Evolutionary conservation across 768 basidiomycete genomes (phyloP).

Genomic region (Termitomyces sp.): DNA sequence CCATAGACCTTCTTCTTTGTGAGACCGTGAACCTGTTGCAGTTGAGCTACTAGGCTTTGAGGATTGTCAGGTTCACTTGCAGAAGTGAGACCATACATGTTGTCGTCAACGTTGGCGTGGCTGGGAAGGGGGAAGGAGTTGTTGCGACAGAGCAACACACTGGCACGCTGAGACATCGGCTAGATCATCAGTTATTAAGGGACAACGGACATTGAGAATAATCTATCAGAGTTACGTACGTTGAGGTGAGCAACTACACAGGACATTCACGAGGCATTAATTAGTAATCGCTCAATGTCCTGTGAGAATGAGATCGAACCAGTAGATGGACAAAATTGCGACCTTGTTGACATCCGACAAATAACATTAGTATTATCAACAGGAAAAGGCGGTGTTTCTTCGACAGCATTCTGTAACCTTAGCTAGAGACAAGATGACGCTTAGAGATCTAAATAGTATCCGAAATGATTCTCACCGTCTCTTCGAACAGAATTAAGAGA

Average conservation of each 20-base stretch:
- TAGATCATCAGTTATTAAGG: conserved; percentile 10
- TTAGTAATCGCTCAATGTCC: conserved; percentile 3
- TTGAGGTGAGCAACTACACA: conserved; percentile 10
- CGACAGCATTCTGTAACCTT: conserved; percentile 30
- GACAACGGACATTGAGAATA: conserved; percentile 7
- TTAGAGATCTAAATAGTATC: conserved; percentile 1
- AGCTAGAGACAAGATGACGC: conserved; percentile 22
- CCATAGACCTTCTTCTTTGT: conserved; percentile 67
- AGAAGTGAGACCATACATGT: conserved; percentile 4
- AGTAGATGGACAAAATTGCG: conserved; percentile 16
- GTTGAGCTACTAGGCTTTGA: conserved; percentile 52
- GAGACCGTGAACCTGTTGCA: conserved; percentile 63
- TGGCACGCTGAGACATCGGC: conserved; percentile 10
- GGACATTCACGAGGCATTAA: conserved; percentile 1
- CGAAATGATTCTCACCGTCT: conserved; percentile 29
- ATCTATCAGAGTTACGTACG: conserved; percentile 27
- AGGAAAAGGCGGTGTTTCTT: conserved; percentile 37
- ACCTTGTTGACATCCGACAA: conserved; percentile 39
- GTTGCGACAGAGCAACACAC: conserved; percentile 22
- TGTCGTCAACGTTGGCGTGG: conserved; percentile 5
- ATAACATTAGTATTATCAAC: conserved; percentile 27
- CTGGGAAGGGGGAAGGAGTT: conserved; percentile 27
- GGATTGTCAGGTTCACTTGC: conserved; percentile 19
- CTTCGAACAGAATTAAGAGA: conserved; percentile 41
- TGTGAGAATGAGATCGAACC: conserved; percentile 18